These are phyloP conservation scores for Rhizomucor miehei DNA, from an alignment of 371 early-diverging fungal genomes.

Conservation along the genomic window DNA sequence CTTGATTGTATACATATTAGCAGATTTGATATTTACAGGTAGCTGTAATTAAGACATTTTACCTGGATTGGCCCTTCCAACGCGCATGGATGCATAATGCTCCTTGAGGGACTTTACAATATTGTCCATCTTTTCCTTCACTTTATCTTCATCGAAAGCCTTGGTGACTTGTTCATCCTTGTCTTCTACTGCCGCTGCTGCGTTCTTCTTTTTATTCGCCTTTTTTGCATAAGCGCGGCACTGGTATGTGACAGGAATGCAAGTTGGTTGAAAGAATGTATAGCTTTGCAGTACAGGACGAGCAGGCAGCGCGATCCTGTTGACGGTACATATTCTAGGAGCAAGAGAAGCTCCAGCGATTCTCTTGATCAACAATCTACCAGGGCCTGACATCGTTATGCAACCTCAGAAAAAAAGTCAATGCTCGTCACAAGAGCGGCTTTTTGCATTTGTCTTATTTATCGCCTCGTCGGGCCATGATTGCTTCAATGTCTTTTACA, in stretches of 20 bases:
- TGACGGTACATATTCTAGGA: no score
- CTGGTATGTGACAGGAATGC: no score
- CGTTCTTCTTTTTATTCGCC: slow-evolving; percentile 31
- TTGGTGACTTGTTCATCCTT: slow-evolving; percentile 14
- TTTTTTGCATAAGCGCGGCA: slow-evolving; percentile 40
- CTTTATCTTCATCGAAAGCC: slow-evolving; percentile 41
- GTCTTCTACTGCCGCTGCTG: slow-evolving; percentile 21
- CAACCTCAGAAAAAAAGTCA: no score
- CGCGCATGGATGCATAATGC: slow-evolving; percentile 65
- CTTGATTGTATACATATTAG: no score
- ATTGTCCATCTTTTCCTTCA: slow-evolving; percentile 42
- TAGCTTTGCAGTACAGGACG: no score
- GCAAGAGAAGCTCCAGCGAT: no score
- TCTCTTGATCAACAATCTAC: no score
- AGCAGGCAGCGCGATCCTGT: no score
- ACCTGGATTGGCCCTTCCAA: slow-evolving; percentile 80
- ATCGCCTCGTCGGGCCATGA: slow-evolving; percentile 24
- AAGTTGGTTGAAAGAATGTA: no score
- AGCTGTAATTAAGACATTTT: slow-evolving; percentile 43
- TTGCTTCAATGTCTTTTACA: slow-evolving; percentile 64
- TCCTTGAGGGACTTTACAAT: slow-evolving; percentile 52
- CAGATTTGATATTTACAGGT: slow-evolving; percentile 19
- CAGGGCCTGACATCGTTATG: no score
- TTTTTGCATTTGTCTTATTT: no score
- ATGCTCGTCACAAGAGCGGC: no score